Evolutionary conservation across 2,329 filamentous ascomycete genomes (phyloP).

Genomic region (Penicillium sp.): DNA sequence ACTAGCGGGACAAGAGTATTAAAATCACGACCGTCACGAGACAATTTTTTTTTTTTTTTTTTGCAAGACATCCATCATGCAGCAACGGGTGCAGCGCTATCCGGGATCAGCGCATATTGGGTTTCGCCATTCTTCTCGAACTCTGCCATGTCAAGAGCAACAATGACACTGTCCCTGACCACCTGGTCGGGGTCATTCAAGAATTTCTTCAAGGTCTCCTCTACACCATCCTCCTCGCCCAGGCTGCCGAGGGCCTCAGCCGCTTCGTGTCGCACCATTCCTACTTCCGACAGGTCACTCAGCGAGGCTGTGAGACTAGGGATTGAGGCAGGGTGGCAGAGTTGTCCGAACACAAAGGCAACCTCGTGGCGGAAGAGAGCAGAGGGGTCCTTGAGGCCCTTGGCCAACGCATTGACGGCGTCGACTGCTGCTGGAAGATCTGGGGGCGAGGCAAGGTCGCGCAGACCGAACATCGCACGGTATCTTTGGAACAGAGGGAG

Average conservation of each 20-base stretch:
- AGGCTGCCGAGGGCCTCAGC: constrained; percentile 93
- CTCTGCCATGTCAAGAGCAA: constrained; percentile 96
- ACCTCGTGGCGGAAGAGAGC: constrained; percentile 97
- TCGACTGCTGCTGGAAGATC: constrained; percentile 84
- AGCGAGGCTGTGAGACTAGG: constrained; percentile 78
- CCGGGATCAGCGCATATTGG: constrained; percentile 89
- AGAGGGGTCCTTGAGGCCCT: constrained; percentile 79
- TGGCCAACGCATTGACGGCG: constrained; percentile 82
- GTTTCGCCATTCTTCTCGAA: constrained; percentile 85
- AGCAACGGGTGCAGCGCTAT: constrained; percentile 40
- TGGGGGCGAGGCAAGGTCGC: constrained; percentile 90
- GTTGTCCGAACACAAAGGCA: constrained; percentile 95
- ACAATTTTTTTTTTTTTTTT: constrained; percentile 15
- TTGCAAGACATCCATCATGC: constrained; percentile 25
- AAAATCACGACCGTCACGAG: constrained; percentile 31
- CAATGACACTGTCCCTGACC: constrained; percentile 89
- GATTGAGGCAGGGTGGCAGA: constrained; percentile 95
- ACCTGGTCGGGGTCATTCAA: constrained; percentile 88
- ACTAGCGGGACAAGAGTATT: constrained; percentile 29
- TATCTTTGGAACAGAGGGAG: constrained; percentile 88
- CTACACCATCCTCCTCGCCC: constrained; percentile 89
- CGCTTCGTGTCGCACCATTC: constrained; percentile 97
- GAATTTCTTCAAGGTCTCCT: constrained; percentile 78
- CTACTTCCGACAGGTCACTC: constrained; percentile 75
- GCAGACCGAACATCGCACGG: constrained; percentile 95